Base-by-base conservation (phyloP, 805 yeast species). In the Saturnispora ahearnii region DNA sequence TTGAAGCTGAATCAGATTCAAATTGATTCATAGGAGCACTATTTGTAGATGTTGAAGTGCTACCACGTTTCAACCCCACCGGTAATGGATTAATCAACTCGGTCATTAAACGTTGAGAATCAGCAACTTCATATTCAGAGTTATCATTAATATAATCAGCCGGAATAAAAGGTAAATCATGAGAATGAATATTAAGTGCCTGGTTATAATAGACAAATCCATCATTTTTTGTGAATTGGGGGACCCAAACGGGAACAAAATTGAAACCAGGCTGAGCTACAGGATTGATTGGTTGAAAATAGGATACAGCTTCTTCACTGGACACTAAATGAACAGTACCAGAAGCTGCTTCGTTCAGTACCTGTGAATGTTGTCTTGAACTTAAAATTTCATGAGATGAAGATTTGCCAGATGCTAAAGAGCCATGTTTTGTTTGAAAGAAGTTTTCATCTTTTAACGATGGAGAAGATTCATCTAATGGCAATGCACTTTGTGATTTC, bases 171-270 rank as follows among this genome's bases (percentile, higher is more conserved):
- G 93, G 91, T 36, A 82, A 58, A 12, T 77, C 73, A 38, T 73
- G 72, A 55, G 87, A 78, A 55, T 76, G 79, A 1, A 82, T 68
- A 55, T 81, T 76, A 47, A 85, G 65, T 32, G 78, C 77, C 31
- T 79, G 75, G 57, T 82, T 79, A 63, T 78, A 81, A 63, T 73
- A 85, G 7, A 82, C 65, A 13, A 81, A 62, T 46, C 74, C 74
- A 21, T 80, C 83, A 46, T 72, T 74, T 11, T 71, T 69, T 1
- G 83, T 75, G n/a, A 76, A 65, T 44, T 76, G 73, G 0, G 88
- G 84, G 0, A 81, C 62, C 90, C 91, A 84, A 13, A 76, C 62
- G 0, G 79, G 77, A 3, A 59, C 53, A 50, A 65, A 66, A 44
- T 59, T 58, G 46, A 64, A 62, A 13, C 54, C 51, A 1, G 65